These are phyloP conservation scores for Talaromyces sp. DNA, from an alignment of 2,329 filamentous ascomycete genomes.

Conservation along the genomic window DNA sequence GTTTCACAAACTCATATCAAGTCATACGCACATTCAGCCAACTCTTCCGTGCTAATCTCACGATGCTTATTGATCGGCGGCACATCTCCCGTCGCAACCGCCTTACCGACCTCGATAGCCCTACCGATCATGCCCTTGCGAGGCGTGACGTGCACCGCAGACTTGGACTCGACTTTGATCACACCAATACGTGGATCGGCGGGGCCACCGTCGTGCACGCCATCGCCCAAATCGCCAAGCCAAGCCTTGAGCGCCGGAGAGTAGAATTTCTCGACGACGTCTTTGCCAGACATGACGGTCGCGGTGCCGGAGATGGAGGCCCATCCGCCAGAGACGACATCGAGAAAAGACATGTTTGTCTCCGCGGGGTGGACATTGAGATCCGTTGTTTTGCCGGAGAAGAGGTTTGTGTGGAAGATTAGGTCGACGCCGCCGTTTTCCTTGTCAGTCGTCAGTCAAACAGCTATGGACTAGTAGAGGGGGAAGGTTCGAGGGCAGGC, in stretches of 20 bases:
- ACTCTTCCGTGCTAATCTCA: slow-evolving; percentile 65
- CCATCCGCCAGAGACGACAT: slow-evolving; percentile 70
- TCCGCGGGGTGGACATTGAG: slow-evolving; percentile 67
- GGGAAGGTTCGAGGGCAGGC: neutral
- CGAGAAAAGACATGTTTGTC: slow-evolving; percentile 76
- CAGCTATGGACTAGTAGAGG: neutral
- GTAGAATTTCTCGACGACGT: slow-evolving; percentile 70
- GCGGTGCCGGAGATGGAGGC: slow-evolving; percentile 77
- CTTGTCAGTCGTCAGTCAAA: slow-evolving; percentile 44
- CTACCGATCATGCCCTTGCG: slow-evolving; percentile 61
- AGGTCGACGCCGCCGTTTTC: slow-evolving; percentile 75
- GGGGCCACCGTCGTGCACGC: slow-evolving; percentile 74
- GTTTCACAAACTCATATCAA: neutral
- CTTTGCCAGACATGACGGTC: slow-evolving; percentile 64
- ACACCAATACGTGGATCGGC: slow-evolving; percentile 78
- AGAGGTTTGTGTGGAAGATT: slow-evolving; percentile 87
- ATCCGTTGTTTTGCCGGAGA: slow-evolving; percentile 83
- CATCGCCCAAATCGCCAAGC: slow-evolving; percentile 81
- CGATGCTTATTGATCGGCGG: slow-evolving; percentile 72
- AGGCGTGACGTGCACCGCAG: slow-evolving; percentile 67
- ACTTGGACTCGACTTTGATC: slow-evolving; percentile 70
- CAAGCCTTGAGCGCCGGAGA: slow-evolving; percentile 71
- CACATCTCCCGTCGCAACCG: slow-evolving; percentile 66
- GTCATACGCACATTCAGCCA: slow-evolving; percentile 53
- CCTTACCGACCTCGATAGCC: slow-evolving; percentile 69